phyloP scores from a whole-genome alignment of 371 early-diverging fungal species.

The Apophysomyces elegans region DNA sequence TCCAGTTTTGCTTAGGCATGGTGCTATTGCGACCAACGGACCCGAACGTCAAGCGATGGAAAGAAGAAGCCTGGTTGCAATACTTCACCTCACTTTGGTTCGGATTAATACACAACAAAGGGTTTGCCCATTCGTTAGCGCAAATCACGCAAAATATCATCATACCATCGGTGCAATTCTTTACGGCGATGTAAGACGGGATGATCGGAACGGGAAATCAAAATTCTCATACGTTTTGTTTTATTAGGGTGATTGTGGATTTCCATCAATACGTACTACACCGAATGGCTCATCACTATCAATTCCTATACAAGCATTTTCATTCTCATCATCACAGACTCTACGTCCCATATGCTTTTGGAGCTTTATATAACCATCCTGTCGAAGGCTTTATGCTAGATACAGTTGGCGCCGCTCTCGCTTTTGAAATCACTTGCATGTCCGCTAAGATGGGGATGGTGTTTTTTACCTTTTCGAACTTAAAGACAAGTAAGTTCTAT shows the following conservation, averaged over 20 bases:
- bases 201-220: not conserved
- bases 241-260: slow-evolving; percentile 59
- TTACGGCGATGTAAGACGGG: slow-evolving; percentile 36
- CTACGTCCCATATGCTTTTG: slow-evolving; percentile 79
- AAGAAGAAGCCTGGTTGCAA: slow-evolving; percentile 4
- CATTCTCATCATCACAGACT: slow-evolving; percentile 81
- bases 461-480: slow-evolving; percentile 75
- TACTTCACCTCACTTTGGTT: not conserved
- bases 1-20: slow-evolving; percentile 48
- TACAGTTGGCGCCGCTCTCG: slow-evolving; percentile 68
- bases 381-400: slow-evolving; percentile 81
- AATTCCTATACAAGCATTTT: slow-evolving; percentile 72
- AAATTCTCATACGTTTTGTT: slow-evolving; percentile 11
- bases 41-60: slow-evolving; percentile 21
- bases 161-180: slow-evolving; percentile 32
- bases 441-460: slow-evolving; percentile 66
- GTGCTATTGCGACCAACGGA: slow-evolving; percentile 29
- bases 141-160: not conserved
- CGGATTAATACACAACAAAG: not conserved
- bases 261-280: slow-evolving; percentile 80
- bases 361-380: slow-evolving; percentile 84
- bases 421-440: slow-evolving; percentile 71
- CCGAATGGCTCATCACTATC: slow-evolving; percentile 71
- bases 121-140: not conserved
- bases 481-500: slow-evolving; percentile 65